A percentile compares a stretch with the other conserved stretches of the same genome.
These are phyloP conservation scores for Pachyrhizus erosus DNA, from an alignment of 306 rosid species.

Conservation along the genomic window DNA sequence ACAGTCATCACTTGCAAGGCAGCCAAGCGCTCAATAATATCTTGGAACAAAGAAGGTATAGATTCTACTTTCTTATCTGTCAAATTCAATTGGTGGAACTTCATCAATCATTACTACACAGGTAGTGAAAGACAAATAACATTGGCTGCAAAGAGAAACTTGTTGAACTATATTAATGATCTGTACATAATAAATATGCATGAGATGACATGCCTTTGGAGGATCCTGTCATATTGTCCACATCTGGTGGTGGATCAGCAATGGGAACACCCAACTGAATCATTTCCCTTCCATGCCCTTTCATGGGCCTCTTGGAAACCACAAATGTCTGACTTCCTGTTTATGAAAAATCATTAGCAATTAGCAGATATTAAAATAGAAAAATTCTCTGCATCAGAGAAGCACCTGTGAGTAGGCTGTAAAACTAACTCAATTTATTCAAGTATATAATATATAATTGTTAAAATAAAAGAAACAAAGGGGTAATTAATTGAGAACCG, in stretches of 20 bases:
- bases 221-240: conserved; percentile 57
- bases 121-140: not conserved
- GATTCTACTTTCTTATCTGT: conserved; percentile 76
- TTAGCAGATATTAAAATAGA: not conserved
- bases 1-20: conserved; percentile 59
- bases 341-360: conserved; percentile 21
- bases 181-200: not conserved
- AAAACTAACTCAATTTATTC: not conserved
- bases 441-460: not conserved
- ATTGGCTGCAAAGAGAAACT: not conserved
- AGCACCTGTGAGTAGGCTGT: not conserved
- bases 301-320: conserved; percentile 74
- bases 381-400: not conserved
- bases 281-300: conserved; percentile 87
- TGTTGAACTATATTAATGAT: not conserved
- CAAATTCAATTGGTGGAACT: conserved; percentile 36
- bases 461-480: too few relatives aligned
- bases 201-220: conserved; percentile 61
- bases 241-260: conserved; percentile 70
- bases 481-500: too few relatives aligned
- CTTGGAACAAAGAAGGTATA: conserved; percentile 73
- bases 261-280: conserved; percentile 78
- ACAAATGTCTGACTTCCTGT: conserved; percentile 68
- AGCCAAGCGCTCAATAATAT: conserved; percentile 61
- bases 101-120: conserved; percentile 6